These are phyloP conservation scores for Coemansia asiatica DNA, from an alignment of 192 early-diverging fungal species.

Conservation along the genomic window DNA sequence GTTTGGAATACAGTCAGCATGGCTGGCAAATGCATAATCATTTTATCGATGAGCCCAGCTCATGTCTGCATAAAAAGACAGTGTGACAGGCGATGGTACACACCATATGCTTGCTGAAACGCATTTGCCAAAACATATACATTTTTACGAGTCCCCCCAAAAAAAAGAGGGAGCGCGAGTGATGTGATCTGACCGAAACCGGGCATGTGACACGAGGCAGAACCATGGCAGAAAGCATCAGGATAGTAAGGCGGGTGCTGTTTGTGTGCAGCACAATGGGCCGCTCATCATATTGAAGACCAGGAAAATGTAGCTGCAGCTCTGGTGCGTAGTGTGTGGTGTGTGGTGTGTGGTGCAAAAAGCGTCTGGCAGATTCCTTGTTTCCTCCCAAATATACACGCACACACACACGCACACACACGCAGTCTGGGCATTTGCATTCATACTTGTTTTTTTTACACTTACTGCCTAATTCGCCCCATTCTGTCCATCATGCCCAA, in stretches of 20 bases:
- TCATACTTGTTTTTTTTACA: neutral
- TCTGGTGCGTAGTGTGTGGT: too few species aligned
- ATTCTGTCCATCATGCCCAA: neutral
- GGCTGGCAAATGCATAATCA: neutral
- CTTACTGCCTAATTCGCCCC: neutral
- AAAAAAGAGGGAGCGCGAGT: neutral
- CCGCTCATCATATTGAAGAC: neutral
- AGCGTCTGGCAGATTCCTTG: neutral
- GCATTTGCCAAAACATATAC: too few species aligned
- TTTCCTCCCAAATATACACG: neutral
- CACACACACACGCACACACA: neutral
- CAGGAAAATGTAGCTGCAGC: neutral
- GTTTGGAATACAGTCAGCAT: too few species aligned
- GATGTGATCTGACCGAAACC: conserved; percentile 2
- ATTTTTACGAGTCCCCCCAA: neutral
- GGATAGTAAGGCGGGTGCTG: neutral
- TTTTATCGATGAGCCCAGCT: neutral
- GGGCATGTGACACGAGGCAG: conserved; percentile 10
- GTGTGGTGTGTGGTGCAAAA: too few species aligned
- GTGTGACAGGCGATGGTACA: neutral
- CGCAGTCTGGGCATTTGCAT: neutral
- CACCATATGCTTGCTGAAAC: neutral
- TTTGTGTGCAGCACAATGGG: neutral
- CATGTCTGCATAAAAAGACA: neutral
- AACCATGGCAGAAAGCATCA: neutral